A percentile compares a stretch with the other conserved stretches of the same genome.
These are phyloP conservation scores for Bolboschoenoplectus hybrid DNA, from an alignment of 202 grass and related monocot species.

Conservation along the genomic window DNA sequence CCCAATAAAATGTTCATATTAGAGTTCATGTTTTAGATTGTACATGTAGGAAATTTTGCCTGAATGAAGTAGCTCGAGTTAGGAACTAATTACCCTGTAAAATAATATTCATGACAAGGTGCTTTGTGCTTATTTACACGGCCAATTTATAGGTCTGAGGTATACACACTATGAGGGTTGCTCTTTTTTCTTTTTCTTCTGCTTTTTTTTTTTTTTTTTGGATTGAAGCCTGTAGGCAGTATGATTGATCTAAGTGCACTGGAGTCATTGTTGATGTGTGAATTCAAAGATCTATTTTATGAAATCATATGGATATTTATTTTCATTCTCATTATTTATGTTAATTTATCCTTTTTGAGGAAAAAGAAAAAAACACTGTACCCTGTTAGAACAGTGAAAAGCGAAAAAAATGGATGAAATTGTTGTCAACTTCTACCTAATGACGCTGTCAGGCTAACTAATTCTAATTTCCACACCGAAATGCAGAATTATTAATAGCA, in stretches of 20 bases:
- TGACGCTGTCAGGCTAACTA: background rate
- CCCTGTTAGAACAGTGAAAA: background rate
- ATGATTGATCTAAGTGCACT: conserved; percentile 14
- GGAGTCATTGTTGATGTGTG: background rate
- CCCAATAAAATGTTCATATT: conserved; percentile 41
- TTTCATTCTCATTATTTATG: conserved; percentile 3
- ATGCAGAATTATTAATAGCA: background rate
- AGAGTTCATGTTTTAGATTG: conserved; percentile 31
- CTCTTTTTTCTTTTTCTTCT: background rate
- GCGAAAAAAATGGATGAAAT: background rate
- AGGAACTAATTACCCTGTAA: background rate
- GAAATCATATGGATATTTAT: background rate
- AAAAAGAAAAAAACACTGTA: background rate
- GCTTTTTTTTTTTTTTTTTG: no score
- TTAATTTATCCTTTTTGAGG: background rate
- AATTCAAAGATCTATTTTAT: background rate
- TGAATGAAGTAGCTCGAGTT: background rate
- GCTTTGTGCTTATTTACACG: conserved; percentile 14
- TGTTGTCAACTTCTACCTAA: background rate
- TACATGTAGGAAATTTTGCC: conserved; percentile 38
- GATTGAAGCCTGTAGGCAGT: background rate
- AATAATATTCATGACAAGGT: background rate
- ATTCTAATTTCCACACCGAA: background rate
- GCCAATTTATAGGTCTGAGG: background rate
- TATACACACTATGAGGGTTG: background rate